Base-by-base conservation (phyloP, 1,284 basidiomycete species). In the Ceratobasidium papillatum region DNA sequence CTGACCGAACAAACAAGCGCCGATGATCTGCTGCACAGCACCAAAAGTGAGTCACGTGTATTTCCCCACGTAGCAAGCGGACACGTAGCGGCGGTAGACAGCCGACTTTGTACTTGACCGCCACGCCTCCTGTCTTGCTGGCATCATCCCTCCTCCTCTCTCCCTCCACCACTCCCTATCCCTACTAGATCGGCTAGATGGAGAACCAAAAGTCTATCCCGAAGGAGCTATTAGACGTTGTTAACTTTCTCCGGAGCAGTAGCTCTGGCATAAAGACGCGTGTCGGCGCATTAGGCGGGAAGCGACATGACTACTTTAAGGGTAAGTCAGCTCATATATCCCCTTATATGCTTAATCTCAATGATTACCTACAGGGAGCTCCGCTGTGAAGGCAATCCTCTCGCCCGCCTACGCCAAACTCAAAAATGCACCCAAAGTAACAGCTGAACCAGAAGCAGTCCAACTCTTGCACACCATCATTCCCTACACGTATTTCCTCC, bases 241-340 rank as follows among this genome's bases (percentile, higher is more conserved):
- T 93, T 73, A 88, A 93, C 78, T 98, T 94, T 80, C 85, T 98
- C 61, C 89, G 96, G 61, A 91, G 92, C 78, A 91, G 92, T 78
- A 91, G 90, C 80, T 87, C 95, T 34, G 94, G 94, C 14, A 91
- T 98, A 80, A 98, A 98, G 86, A 90, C 92, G 74, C 88, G 94
- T 77, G 90, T 93, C 3, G 97, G 97, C 47, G 91, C 96, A 7
- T 84, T 99, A 80, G 95, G 95, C 79, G 98, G 97, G 47, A 98
- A 98, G 83, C 91, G 97, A 61, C 87, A 96, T 74, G 97, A 99
- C 83, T 99, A 99, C 85, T 99, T 99, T 86, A 99, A 97, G 86
- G 97, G 95, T 94, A 78, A 78, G 87, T 84, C 3, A 43, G 1
- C 36, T 49, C 7, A 47, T 27, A 30, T 38, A 3, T 34, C 52